Evolutionary conservation across 2,329 filamentous ascomycete species (phyloP).

Genomic region (Pseudogymnoascus sp.): DNA sequence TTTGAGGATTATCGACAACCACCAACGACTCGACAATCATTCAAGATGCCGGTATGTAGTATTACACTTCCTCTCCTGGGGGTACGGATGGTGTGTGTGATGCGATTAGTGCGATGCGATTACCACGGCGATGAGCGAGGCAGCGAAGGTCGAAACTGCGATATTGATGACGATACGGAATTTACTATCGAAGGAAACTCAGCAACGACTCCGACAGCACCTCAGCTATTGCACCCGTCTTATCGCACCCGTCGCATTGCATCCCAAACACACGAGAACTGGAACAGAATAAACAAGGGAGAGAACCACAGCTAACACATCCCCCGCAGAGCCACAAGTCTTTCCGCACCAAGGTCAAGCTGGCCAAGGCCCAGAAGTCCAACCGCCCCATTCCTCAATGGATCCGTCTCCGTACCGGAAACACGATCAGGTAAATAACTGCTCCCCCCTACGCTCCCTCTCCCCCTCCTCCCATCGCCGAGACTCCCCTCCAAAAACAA

Average conservation of each 20-base stretch:
- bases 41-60: slow-evolving; percentile 49
- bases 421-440: slow-evolving; percentile 84
- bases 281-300: slow-evolving; percentile 12
- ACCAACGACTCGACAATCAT: slow-evolving; percentile 26
- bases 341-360: slow-evolving; percentile 99
- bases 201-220: neutral
- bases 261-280: neutral
- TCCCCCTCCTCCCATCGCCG: neutral
- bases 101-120: neutral
- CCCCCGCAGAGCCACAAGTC: slow-evolving; percentile 87
- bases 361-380: slow-evolving; percentile 99
- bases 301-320: slow-evolving; percentile 13
- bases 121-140: slow-evolving; percentile 2
- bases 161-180: neutral
- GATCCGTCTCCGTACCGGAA: slow-evolving; percentile 96
- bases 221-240: neutral
- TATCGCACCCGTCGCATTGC: neutral
- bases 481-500: no score
- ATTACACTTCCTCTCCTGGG: slow-evolving; percentile 20
- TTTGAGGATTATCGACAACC: slow-evolving; percentile 5
- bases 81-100: neutral
- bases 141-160: neutral
- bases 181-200: neutral
- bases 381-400: slow-evolving; percentile 99
- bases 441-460: neutral